Conservation (phyloP, 2,329 filamentous ascomycete species). For the Aspergillus luchuensis region DNA sequence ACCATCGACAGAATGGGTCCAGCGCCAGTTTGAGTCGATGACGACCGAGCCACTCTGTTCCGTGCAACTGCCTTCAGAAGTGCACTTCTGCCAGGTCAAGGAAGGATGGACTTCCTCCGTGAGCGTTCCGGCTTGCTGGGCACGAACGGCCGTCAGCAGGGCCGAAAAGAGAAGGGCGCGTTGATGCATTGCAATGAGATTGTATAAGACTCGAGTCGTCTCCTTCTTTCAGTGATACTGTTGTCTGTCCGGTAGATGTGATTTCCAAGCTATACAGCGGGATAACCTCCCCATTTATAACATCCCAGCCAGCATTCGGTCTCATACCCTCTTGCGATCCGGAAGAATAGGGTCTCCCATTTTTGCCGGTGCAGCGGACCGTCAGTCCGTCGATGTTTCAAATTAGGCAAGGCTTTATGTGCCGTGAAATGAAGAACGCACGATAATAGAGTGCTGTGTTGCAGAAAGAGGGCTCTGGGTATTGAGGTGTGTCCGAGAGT, state of each 20-base stretch:
- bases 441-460: neutral
- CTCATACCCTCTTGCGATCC: neutral
- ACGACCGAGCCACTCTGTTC: slow-evolving; percentile 56
- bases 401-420: slow-evolving; percentile 4
- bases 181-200: slow-evolving; percentile 30
- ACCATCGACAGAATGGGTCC: slow-evolving; percentile 52
- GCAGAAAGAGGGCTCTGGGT: slow-evolving; percentile 1
- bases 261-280: slow-evolving; percentile 14
- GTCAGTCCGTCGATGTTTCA: slow-evolving; percentile 22
- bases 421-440: slow-evolving; percentile 10
- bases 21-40: slow-evolving; percentile 61
- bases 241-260: slow-evolving; percentile 33
- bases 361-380: slow-evolving; percentile 19
- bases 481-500: neutral
- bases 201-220: neutral
- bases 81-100: slow-evolving; percentile 58
- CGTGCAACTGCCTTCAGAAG: slow-evolving; percentile 53
- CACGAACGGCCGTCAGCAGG: slow-evolving; percentile 27
- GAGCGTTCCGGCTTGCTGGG: slow-evolving; percentile 38
- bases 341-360: slow-evolving; percentile 12
- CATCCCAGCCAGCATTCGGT: neutral
- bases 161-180: slow-evolving; percentile 34
- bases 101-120: slow-evolving; percentile 49
- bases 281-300: slow-evolving; percentile 24
- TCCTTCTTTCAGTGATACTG: slow-evolving; percentile 8